Conservation (phyloP, 306 rosid genomes). For the Prunus padus region DNA sequence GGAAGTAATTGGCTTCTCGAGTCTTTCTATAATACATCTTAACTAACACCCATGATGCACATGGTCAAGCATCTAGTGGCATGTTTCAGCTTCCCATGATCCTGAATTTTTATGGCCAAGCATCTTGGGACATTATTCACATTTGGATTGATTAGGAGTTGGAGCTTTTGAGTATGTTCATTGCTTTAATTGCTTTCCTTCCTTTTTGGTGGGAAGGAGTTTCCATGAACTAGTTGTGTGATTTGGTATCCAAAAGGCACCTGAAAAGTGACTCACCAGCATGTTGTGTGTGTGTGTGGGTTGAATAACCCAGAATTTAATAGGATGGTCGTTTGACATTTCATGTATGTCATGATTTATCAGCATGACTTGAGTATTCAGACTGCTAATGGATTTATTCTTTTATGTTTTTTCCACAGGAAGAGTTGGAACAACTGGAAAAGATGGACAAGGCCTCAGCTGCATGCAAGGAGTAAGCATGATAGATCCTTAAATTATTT, state of each 20-base stretch:
- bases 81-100: neutral
- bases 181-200: neutral
- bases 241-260: conserved; percentile 7
- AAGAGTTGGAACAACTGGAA: conserved; percentile 81
- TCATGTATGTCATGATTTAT: neutral
- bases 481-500: neutral
- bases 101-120: neutral
- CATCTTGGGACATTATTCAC: neutral
- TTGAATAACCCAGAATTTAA: too few species aligned
- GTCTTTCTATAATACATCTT: neutral
- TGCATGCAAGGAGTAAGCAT: conserved; percentile 81
- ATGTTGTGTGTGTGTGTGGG: neutral
- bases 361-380: neutral
- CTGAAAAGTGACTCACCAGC: neutral
- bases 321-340: neutral
- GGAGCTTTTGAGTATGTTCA: neutral
- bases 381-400: neutral
- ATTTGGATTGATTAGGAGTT: neutral
- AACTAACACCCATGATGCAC: neutral
- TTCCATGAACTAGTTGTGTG: neutral
- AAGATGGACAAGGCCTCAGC: conserved; percentile 75
- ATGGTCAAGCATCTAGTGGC: conserved; percentile 1
- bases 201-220: neutral
- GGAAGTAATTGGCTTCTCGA: neutral
- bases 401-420: conserved; percentile 42